These are phyloP conservation scores for Coleophoma cylindrospora DNA, from an alignment of 2,329 filamentous ascomycete genomes.

Conservation along the genomic window DNA sequence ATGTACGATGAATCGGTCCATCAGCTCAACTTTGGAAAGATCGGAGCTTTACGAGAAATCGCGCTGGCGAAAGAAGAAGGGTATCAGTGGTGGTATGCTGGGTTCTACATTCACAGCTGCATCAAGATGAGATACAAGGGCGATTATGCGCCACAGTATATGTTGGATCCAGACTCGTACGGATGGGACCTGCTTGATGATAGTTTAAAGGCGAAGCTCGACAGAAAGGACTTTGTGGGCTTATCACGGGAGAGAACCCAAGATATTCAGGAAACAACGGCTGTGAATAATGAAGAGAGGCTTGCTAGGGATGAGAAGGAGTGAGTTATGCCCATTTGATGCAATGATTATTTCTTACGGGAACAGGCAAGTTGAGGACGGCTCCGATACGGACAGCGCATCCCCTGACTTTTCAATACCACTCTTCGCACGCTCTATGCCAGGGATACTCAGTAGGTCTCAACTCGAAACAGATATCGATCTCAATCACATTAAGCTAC, in stretches of 20 bases:
- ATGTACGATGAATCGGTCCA: constrained; percentile 74
- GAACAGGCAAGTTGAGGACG: background rate
- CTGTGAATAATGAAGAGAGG: background rate
- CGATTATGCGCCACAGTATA: constrained; percentile 68
- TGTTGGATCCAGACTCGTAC: constrained; percentile 65
- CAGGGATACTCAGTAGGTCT: constrained; percentile 54
- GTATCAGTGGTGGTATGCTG: constrained; percentile 77
- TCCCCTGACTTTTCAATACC: constrained; percentile 24
- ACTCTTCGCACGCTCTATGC: constrained; percentile 60
- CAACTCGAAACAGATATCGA: constrained; percentile 47
- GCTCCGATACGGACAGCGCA: constrained; percentile 9
- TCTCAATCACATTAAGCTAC: constrained; percentile 53
- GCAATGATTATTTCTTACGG: no score
- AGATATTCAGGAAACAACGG: background rate
- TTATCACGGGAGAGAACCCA: constrained; percentile 8
- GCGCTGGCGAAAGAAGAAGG: constrained; percentile 62
- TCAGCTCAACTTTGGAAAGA: constrained; percentile 65
- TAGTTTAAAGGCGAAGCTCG: constrained; percentile 45
- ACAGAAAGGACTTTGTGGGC: constrained; percentile 21
- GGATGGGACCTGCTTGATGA: constrained; percentile 52
- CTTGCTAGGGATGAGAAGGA: constrained; percentile 7
- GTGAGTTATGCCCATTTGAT: no score
- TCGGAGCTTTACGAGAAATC: constrained; percentile 71
- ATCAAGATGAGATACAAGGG: constrained; percentile 84
- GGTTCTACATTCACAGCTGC: constrained; percentile 78